Base-by-base conservation (phyloP, 2,329 filamentous ascomycete genomes). In the Fusarium hainanense region DNA sequence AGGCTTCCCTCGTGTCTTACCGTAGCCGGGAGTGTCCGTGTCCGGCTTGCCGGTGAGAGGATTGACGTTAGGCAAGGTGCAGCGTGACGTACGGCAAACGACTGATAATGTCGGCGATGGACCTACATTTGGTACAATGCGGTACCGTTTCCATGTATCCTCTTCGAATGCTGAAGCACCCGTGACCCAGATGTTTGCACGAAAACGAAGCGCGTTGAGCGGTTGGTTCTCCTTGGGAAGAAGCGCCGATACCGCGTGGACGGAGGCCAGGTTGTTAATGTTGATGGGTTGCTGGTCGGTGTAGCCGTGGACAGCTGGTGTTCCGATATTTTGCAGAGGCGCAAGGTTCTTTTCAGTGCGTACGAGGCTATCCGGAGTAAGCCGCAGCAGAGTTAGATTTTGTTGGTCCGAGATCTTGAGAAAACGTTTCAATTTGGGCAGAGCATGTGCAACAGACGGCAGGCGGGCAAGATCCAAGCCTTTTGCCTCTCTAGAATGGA, bases 231-330 rank as follows among this genome's bases (percentile, higher is more conserved):
- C 65, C 1, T 5, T 3, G 0, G 69, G 69, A 2, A 71, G 40
- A 2, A 71, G 21, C 1, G 50, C 30, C 10, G 69, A 71, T 11
- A 71, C 65, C 4, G 68, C 54, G 18, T 71, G 69, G 3, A 71
- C 51, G 1, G 69, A 71, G 4, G 69, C 66, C 4, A 71, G 6
- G 16, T 21, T 71, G 37, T 71, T 71, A 16, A 71, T 60, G 3
- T 71, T 71, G 30, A 71, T 54, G 2, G 69, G 68, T 12, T 71
- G 69, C 4, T 71, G 69, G n/a, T 71, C 69, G 10, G 69, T 71
- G 42, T 71, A 71, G 4, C 69, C 68, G 20, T 71, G 69, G 7
- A 71, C 32, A 14, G 69, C 60, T 3, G 69, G 69, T 3, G 37
- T 46, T 4, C 69, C 69, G 4, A 71, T 69, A 7, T 63, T n/a